phyloP scores from a whole-genome alignment of 768 basidiomycete genomes.

The Lenzites betulinus region DNA sequence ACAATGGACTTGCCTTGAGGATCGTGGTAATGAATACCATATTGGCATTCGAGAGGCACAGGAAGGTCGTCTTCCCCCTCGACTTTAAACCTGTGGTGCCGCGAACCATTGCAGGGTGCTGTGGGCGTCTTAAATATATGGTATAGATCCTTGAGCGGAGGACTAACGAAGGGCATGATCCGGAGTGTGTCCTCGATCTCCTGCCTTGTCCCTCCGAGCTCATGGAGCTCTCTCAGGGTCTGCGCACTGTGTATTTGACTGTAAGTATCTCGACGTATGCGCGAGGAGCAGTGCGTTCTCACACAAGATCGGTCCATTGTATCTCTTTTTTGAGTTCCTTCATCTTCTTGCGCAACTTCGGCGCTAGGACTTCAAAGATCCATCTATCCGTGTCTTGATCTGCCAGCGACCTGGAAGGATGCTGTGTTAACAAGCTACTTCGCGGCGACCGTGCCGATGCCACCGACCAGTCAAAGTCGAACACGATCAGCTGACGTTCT shows the following conservation, averaged over 20 bases:
- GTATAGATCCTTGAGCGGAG: background rate
- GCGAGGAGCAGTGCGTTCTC: constrained; percentile 28
- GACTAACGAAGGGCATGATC: constrained; percentile 83
- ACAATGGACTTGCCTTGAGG: constrained; percentile 56
- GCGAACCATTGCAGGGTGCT: constrained; percentile 98
- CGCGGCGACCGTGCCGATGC: background rate
- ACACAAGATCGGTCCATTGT: constrained; percentile 98
- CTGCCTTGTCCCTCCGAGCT: constrained; percentile 63
- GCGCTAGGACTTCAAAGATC: constrained; percentile 85
- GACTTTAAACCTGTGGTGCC: constrained; percentile 79
- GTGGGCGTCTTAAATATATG: background rate
- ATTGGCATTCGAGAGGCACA: constrained; percentile 95
- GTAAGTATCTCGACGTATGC: background rate
- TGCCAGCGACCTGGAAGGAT: constrained; percentile 67
- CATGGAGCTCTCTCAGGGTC: constrained; percentile 70
- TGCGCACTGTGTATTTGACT: constrained; percentile 49
- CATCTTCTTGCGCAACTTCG: constrained; percentile 82
- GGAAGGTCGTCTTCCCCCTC: constrained; percentile 69
- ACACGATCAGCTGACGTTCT: constrained; percentile 77
- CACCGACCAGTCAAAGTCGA: constrained; percentile 93
- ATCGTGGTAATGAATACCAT: constrained; percentile 89
- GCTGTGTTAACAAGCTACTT: background rate
- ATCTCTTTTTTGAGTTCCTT: constrained; percentile 58
- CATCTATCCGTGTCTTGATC: constrained; percentile 98
- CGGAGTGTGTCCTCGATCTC: constrained; percentile 80